Evolutionary conservation across 2,329 filamentous ascomycete genomes (phyloP), one percentile per base, ranked within the genome.

Genomic region (Alternaria dauci): DNA sequence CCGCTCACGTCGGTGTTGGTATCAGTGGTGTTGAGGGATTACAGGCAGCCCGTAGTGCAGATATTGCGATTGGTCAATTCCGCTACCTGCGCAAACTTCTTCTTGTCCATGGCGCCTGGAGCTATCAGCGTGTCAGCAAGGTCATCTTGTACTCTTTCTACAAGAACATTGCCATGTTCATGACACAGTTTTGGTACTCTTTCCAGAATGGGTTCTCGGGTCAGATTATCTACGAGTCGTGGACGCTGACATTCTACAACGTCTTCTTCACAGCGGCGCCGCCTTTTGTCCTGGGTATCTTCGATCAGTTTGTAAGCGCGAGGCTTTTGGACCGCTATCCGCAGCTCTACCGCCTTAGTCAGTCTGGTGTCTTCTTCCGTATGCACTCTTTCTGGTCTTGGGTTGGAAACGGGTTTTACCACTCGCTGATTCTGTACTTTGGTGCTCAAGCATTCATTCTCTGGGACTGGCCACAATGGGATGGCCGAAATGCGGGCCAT

Each of bases 191-290:
- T 78, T 99, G 96, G 76, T 98, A 95, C 81, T 92, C 93, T 0
- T 99, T 99, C 83, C 93, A 97, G 86, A 99, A 99, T 79, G 92
- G 92, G 67, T 99, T 98, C 80, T 98, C 94, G 1, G 95, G 95
- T 52, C 91, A 97, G 77, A 93, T 98, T 76, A 98, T 99, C 76
- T 98, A 94, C 85, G 95, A 99, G 81, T 98, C 95, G 9, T 99
- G 96, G 96, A 97, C 94, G 0, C 84, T 99, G n/a, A 97, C 94
- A 8, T 96, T 98, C 82, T 99, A 97, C 85, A 99, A 99, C 83
- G 93, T 99, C 78, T 91, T 99, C 78, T 99, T 96, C 82, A 99
- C 95, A 0, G 91, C 96, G 20, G 84, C 97, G 18, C 95, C 95
- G 16, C 95, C 95, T 1, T 90, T 99, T 61, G 94, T 93, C 1